Evolutionary conservation across 306 rosid species (phyloP).

Genomic region (Begonia loranthoides): DNA sequence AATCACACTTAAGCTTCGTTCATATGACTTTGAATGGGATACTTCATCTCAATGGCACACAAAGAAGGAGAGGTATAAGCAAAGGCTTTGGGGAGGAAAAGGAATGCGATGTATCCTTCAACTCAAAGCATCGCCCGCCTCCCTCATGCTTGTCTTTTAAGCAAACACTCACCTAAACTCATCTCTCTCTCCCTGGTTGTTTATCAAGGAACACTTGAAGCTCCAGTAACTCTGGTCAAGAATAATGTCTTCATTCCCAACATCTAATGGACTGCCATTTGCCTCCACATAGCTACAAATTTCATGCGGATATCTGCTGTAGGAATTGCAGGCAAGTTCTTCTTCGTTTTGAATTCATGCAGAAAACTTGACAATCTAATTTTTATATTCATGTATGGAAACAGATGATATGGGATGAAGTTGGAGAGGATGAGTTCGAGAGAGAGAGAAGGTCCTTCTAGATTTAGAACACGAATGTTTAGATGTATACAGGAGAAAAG

Average conservation of each 20-base stretch:
- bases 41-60: constrained; percentile 32
- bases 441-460: constrained; percentile 77
- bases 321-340: constrained; percentile 77
- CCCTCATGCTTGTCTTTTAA: constrained; percentile 74
- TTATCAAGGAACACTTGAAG: constrained; percentile 23
- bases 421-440: constrained; percentile 81
- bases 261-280: too few species aligned
- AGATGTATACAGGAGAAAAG: constrained; percentile 72
- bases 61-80: too few species aligned
- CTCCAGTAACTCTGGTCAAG: not conserved
- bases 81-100: too few species aligned
- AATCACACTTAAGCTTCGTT: too few species aligned
- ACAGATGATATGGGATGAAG: constrained; percentile 96
- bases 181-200: constrained; percentile 19
- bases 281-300: too few species aligned
- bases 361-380: too few species aligned
- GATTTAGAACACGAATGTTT: constrained; percentile 91
- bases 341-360: not conserved
- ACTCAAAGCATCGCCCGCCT: constrained; percentile 70
- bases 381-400: constrained; percentile 10
- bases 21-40: constrained; percentile 52
- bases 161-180: constrained; percentile 62
- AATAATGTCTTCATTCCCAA: constrained; percentile 60
- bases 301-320: constrained; percentile 80
- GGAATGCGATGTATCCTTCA: constrained; percentile 51